These are phyloP conservation scores for Rubroboletus pulcherrimus DNA, from an alignment of 768 basidiomycete species.

Conservation along the genomic window DNA sequence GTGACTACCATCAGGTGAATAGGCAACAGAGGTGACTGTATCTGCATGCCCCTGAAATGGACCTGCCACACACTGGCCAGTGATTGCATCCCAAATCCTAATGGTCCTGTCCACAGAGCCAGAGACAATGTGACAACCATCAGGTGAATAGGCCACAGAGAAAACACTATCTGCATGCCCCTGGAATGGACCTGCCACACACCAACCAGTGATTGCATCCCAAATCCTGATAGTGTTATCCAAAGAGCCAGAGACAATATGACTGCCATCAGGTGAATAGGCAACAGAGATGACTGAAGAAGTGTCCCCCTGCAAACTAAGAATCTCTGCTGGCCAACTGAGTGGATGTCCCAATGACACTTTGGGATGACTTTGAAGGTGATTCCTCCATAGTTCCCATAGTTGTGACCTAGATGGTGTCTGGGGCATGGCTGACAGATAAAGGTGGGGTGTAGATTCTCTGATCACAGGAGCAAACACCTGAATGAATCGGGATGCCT, in stretches of 20 bases:
- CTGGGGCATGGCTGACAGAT: conserved; percentile 1
- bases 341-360: not conserved
- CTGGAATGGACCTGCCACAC: not conserved
- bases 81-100: too few relatives aligned
- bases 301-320: not conserved
- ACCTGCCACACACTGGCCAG: too few relatives aligned
- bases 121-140: too few relatives aligned
- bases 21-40: too few relatives aligned
- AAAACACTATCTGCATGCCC: too few relatives aligned
- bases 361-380: not conserved
- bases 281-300: not conserved
- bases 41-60: too few relatives aligned
- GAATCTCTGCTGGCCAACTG: not conserved
- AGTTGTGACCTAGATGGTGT: conserved; percentile 1
- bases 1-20: too few relatives aligned
- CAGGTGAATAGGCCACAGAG: too few relatives aligned
- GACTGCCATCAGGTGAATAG: not conserved
- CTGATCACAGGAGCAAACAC: not conserved
- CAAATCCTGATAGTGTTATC: conserved; percentile 8
- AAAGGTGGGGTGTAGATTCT: not conserved
- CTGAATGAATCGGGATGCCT: not conserved
- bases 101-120: too few relatives aligned
- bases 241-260: not conserved
- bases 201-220: conserved; percentile 1
- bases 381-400: not conserved